Base-by-base conservation (phyloP, 2,329 filamentous ascomycete genomes). In the Pseudocercospora macadamiae region DNA sequence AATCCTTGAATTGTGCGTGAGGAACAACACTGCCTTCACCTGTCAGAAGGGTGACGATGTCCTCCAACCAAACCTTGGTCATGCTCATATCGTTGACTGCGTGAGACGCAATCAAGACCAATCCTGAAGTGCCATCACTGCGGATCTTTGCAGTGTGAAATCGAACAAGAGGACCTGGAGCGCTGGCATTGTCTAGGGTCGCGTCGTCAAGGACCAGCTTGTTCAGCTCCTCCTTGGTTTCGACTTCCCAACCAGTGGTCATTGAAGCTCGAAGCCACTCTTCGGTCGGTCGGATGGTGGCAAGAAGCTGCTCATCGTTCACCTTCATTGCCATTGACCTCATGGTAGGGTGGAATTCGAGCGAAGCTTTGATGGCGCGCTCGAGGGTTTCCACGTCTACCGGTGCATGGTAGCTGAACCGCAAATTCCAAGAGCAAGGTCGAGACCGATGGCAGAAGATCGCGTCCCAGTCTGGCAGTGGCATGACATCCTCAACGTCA, bases 401-500 rank as follows among this genome's bases (percentile, higher is more conserved):
- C 9, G 62, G 58, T 12, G 66, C 67, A 59, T 67, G 60, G 57
- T 67, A 72, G 59, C 61, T 69, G 59, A 70, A 71, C 44, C 70
- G 67, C 28, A 71, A 60, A 34, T 71, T 72, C 68, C 68, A 71
- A 3, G 70, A 71, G 2, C 61, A 64, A 3, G 69, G 70, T 10
- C 70, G 63, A n/a, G 63, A 60, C 21, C 60, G 61, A 51, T 72
- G 63, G 34, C 64, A 66, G 59, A 71, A 72, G 48, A 71, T 70
- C 8, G 69, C 66, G 54, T 71, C 68, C 70, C 70, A 71, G 53
- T 72, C 68, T 2, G 70, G 70, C 28, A 72, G 57, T 16, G 71
- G 68, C 48, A 70, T 61, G 7, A 74, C 68, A 53, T 74, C 71
- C 60, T 73, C 70, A 8, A 74, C 71, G 51, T 74, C 70, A 9